Percentiles rank a stretch among this genome's conserved stretches.
These are phyloP conservation scores for Saccharomyces hybrid DNA, from an alignment of 1,139 yeast species.

Conservation along the genomic window DNA sequence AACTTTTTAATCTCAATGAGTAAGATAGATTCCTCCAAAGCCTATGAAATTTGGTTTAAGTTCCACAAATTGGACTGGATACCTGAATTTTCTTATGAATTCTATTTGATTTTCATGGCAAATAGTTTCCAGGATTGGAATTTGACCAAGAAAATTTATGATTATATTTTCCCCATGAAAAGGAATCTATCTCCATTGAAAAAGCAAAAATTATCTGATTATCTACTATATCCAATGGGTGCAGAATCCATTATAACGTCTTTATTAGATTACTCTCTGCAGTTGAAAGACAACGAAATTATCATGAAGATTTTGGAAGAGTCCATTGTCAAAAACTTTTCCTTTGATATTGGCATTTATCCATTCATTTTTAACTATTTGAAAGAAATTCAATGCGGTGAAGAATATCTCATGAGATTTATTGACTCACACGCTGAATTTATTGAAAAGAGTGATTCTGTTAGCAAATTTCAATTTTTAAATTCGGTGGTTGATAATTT, in stretches of 20 bases:
- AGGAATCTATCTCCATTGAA: constrained; percentile 8
- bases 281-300: constrained; percentile 28
- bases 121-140: constrained; percentile 29
- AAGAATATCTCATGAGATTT: constrained; percentile 30
- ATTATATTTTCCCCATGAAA: constrained; percentile 32
- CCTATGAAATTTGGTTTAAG: constrained; percentile 32
- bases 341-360: constrained; percentile 30
- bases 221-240: constrained; percentile 22
- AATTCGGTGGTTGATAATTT: constrained; percentile 21
- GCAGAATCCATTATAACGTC: constrained; percentile 21
- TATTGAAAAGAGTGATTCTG: constrained; percentile 3
- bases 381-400: constrained; percentile 23
- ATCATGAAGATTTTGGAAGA: constrained; percentile 34
- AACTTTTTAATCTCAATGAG: constrained; percentile 32
- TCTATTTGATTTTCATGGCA: constrained; percentile 30
- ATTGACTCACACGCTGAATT: constrained; percentile 31
- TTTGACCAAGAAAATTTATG: constrained; percentile 30
- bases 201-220: constrained; percentile 16
- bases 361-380: constrained; percentile 30
- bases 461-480: constrained; percentile 26
- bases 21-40: constrained; percentile 28
- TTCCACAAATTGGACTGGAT: constrained; percentile 34
- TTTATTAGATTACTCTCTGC: constrained; percentile 29
- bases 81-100: constrained; percentile 35
- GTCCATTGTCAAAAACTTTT: constrained; percentile 31